These are phyloP conservation scores for Quercus ilex DNA, from an alignment of 306 rosid species.

Conservation along the genomic window DNA sequence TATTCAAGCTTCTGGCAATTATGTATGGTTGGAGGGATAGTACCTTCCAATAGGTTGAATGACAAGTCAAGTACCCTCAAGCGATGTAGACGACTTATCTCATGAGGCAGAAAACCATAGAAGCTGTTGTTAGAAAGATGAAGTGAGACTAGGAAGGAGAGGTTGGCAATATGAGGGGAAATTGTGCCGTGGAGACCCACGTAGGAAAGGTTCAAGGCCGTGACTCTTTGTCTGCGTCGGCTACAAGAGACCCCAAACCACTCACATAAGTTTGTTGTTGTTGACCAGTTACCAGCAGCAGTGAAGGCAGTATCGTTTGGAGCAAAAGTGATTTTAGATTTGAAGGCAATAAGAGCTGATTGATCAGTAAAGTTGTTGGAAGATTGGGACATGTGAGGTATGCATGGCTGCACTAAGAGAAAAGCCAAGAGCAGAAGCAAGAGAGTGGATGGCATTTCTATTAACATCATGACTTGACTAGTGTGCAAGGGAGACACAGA, in stretches of 20 bases:
- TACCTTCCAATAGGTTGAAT: not conserved
- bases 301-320: not conserved
- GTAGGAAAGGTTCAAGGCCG: not conserved
- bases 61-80: not conserved
- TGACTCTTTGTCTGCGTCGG: not conserved
- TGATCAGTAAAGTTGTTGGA: not conserved
- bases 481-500: not conserved
- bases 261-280: too few species aligned
- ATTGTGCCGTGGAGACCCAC: not conserved
- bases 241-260: too few species aligned
- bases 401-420: not conserved
- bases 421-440: not conserved
- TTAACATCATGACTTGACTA: not conserved
- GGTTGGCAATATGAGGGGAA: conserved; percentile 1
- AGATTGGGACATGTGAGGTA: not conserved
- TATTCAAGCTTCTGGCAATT: not conserved
- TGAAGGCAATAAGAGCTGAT: conserved; percentile 1
- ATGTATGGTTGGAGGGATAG: not conserved
- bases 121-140: not conserved
- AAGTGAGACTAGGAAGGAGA: not conserved
- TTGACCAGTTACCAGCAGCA: not conserved
- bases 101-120: not conserved
- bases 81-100: not conserved
- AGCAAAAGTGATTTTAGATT: not conserved
- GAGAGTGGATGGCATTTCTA: not conserved